Percentiles rank a stretch among this genome's conserved stretches.
Conservation (phyloP, 83 land plant species). For the Picea abies region DNA sequence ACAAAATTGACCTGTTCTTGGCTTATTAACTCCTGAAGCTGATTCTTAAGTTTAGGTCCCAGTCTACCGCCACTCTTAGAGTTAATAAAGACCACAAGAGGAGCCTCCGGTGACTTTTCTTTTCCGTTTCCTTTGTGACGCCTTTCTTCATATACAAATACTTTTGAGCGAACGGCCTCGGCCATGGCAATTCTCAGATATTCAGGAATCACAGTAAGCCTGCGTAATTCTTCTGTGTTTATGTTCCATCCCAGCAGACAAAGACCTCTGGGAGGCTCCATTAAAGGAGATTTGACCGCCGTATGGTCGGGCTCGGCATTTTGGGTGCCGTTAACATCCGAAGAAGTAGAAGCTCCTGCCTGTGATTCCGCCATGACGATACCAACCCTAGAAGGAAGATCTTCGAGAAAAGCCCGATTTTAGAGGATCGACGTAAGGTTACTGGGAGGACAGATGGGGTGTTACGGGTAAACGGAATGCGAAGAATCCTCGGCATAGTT, state of each 20-base stretch:
- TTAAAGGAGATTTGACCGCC: not conserved
- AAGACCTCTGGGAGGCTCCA: constrained; percentile 8
- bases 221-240: constrained; percentile 44
- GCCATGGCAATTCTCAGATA: constrained; percentile 66
- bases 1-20: constrained; percentile 60
- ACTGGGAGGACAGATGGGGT: not conserved
- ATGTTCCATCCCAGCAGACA: constrained; percentile 40
- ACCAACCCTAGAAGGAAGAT: not conserved
- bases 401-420: not conserved
- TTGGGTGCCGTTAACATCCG: no score
- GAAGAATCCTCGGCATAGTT: not conserved
- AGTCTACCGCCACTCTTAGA: constrained; percentile 82
- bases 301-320: no score
- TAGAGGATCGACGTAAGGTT: not conserved
- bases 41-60: constrained; percentile 60
- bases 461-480: not conserved
- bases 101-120: constrained; percentile 55
- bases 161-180: constrained; percentile 48
- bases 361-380: not conserved
- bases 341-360: not conserved
- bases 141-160: constrained; percentile 17
- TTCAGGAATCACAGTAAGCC: constrained; percentile 53
- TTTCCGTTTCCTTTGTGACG: constrained; percentile 16
- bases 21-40: constrained; percentile 59
- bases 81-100: constrained; percentile 77